Percentiles rank a stretch among this genome's conserved stretches.
These are phyloP conservation scores for Neoscytalidium dimidiatum DNA, from an alignment of 2,329 filamentous ascomycete genomes.

Conservation along the genomic window DNA sequence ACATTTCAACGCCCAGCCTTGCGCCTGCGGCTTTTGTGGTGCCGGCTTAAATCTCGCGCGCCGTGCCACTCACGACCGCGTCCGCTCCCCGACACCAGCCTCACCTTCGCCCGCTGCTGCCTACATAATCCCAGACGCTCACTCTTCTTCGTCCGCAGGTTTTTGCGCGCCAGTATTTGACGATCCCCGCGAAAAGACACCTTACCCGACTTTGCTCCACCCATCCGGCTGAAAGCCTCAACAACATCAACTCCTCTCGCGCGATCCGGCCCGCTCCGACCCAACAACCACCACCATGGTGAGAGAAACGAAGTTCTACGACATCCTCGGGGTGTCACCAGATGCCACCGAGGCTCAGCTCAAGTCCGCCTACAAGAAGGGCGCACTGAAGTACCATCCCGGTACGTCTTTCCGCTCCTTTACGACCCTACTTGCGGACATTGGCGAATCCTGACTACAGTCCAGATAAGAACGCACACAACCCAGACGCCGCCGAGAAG, in stretches of 20 bases:
- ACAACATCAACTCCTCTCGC: conserved; percentile 9
- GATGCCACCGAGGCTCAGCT: conserved; percentile 81
- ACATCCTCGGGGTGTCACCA: conserved; percentile 75
- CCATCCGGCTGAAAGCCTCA: conserved; percentile 4
- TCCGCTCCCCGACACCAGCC: not conserved
- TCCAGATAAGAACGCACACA: conserved; percentile 92
- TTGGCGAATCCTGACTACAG: conserved; percentile 23
- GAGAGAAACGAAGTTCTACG: conserved; percentile 79
- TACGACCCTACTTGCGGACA: conserved; percentile 22
- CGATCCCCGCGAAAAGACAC: not conserved
- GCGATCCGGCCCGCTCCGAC: not conserved
- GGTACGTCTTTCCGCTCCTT: conserved; percentile 53
- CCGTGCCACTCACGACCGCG: conserved; percentile 4
- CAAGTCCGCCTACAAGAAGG: conserved; percentile 86
- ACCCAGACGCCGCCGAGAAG: conserved; percentile 90
- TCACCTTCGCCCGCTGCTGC: not conserved
- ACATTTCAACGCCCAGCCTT: not conserved
- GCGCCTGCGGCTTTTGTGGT: not conserved
- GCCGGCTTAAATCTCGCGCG: conserved; percentile 7
- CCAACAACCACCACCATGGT: conserved; percentile 60
- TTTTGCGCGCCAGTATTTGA: not conserved
- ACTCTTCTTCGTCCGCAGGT: not conserved
- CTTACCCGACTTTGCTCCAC: not conserved
- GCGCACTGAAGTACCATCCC: conserved; percentile 81
- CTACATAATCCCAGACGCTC: not conserved